Base-by-base conservation (phyloP, 148 eudicot genomes). In the Amaranthus cruentus region DNA sequence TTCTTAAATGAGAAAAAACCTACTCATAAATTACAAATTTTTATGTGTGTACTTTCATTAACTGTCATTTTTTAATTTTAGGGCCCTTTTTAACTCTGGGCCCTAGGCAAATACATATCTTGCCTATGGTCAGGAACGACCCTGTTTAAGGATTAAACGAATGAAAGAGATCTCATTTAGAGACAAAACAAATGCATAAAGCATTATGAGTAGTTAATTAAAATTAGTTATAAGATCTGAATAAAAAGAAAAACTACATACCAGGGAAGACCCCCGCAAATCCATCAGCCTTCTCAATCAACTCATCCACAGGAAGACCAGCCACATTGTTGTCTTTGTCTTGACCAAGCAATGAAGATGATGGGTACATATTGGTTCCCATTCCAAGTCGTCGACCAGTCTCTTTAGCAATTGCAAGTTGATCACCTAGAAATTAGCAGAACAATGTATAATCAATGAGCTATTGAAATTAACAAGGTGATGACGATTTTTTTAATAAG, bases 241-340 rank as follows among this genome's bases (percentile, higher is more conserved):
- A 67, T 10, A 48, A 5, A 54, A 57, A 65, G 68, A 10, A 7
- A 57, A 7, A 57, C 15, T 43, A 77, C 67, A 50, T 76, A 86
- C 89, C 89, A 69, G 89, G 89, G 77, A 86, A 86, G 18, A 84
- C 89, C 74, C 89, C 89, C 53, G 89, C 89, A 77, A 86, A 86
- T 18, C 89, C 89, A 77, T 86, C 89, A 62, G 89, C 89, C 73
- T 77, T 86, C 73, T 86, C 89, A 60, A 86, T 86, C 69, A 86
- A 76, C 49, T 86, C 89, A 70, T 86, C 89, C 9, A 86, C 85
- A 59, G 85, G 87, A 46, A 86, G 82, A 60, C 87, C 81, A 9
- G 85, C 53, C 3, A 80, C 73, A 52, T 75, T 81, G 6, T 83
- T 60, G 69, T 79, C 86, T 76, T 83, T 86, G 57, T 83, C 80